Conservation (phyloP, 345 rosid species). For the Dimocarpus longan region DNA sequence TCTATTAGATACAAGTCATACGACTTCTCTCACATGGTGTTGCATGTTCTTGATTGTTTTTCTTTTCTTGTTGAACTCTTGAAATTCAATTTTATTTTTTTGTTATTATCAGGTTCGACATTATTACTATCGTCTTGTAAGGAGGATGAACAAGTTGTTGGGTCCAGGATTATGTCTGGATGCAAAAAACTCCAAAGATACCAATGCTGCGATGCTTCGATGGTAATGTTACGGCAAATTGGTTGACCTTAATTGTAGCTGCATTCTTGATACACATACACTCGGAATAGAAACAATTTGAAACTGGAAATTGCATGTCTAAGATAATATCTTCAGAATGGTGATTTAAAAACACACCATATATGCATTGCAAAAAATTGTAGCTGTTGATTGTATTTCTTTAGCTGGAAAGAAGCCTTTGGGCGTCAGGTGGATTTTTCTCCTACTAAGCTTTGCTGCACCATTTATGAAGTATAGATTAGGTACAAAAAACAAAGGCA, state of each 20-base stretch:
- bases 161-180: constrained; percentile 91
- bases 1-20: constrained; percentile 1
- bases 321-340: neutral
- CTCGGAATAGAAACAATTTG: neutral
- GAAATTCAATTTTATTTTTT: constrained; percentile 9
- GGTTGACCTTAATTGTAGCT: constrained; percentile 1
- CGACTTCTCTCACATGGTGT: constrained; percentile 3
- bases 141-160: constrained; percentile 97
- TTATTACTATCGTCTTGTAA: constrained; percentile 94
- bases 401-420: constrained; percentile 12
- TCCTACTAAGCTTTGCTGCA: neutral
- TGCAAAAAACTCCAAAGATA: constrained; percentile 97
- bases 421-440: neutral
- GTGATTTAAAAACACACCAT: constrained; percentile 13
- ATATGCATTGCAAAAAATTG: constrained; percentile 2
- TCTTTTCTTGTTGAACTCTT: constrained; percentile 12
- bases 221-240: constrained; percentile 53
- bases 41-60: constrained; percentile 13
- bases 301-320: constrained; percentile 3
- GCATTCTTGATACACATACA: neutral
- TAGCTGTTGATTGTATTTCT: neutral
- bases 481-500: constrained; percentile 12
- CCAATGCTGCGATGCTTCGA: constrained; percentile 98
- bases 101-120: constrained; percentile 85
- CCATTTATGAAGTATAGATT: neutral